Evolutionary conservation across 192 early-diverging fungal species (phyloP), one percentile per base, ranked within the genome.

Genomic region (Coemansia guatemalensis): DNA sequence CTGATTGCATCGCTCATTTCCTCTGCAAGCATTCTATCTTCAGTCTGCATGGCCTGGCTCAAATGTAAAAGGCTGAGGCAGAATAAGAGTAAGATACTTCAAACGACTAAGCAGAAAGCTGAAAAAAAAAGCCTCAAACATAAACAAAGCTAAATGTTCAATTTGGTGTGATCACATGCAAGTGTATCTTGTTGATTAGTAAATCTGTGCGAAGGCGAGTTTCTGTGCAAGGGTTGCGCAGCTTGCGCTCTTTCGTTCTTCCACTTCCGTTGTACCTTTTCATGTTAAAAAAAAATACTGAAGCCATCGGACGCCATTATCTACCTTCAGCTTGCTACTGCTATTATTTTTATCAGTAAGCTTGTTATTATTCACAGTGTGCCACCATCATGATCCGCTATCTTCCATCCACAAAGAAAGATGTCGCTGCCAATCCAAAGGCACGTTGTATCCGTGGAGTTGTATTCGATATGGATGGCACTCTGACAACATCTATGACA

Each of bases 391-490:
- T 80, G 72, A 49, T 58, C 24, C 58, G 25, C 58, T 81, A 81
- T 54, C 47, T 27, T 17, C 60, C 78, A 24, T 81, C 78, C 3
- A 74, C 73, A 44, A 68, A 59, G 35, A 62, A 66, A 21, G 57
- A 72, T 47, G 61, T 23, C 1, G 49, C 62, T 21, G 33, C 60
- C 18, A 48, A 65, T 58, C 61, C 72, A 11, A 21, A 52, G n/a
- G 68, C 72, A 14, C 54, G 67, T 58, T 73, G 78, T 4, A 81
- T 81, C 48, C 72, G 78, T 33, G 78, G 78, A 11, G 72, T 81
- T 2, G 72, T 74, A 12, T 81, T 81, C 27, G 78, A 82, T 49
- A 82, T 82, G 81, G 81, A 82, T 47, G 81, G 81, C 33, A 82
- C 81, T 8, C 57, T 82, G 49, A 69, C 76, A 17, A 74, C 66